Conservation (phyloP, 495 filamentous ascomycete species). For the Penicillium turbatum region DNA sequence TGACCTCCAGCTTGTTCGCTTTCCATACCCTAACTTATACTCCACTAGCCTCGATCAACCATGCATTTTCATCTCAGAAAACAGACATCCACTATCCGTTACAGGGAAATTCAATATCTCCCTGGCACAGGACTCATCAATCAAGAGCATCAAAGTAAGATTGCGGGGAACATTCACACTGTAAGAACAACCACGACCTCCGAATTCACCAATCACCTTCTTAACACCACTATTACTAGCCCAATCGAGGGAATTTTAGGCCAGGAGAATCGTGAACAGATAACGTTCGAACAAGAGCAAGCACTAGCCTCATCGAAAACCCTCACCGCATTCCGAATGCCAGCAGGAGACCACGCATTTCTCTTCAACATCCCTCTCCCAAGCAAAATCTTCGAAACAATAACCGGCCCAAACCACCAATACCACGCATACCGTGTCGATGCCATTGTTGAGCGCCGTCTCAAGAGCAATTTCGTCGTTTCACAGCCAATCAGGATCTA, state of each 20-base stretch:
- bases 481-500: slow-evolving; percentile 17
- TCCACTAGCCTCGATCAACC: slow-evolving; percentile 17
- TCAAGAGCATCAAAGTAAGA: slow-evolving; percentile 18
- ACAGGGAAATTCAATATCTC: slow-evolving; percentile 14
- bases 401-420: slow-evolving; percentile 13
- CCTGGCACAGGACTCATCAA: slow-evolving; percentile 1
- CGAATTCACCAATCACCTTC: neutral
- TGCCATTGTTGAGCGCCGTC: slow-evolving; percentile 13
- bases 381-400: slow-evolving; percentile 11
- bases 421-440: slow-evolving; percentile 25
- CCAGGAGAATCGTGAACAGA: slow-evolving; percentile 5
- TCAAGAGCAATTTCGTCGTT: slow-evolving; percentile 11
- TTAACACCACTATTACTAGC: neutral
- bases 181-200: slow-evolving; percentile 7
- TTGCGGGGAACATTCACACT: slow-evolving; percentile 15
- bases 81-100: slow-evolving; percentile 3
- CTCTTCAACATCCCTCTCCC: slow-evolving; percentile 21
- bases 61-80: slow-evolving; percentile 18
- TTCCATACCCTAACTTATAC: neutral
- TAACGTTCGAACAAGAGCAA: slow-evolving; percentile 14
- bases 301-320: slow-evolving; percentile 17
- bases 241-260: neutral
- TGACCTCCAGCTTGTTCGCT: neutral
- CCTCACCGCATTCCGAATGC: slow-evolving; percentile 18
- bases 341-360: slow-evolving; percentile 24